These are phyloP conservation scores for Trichoderma sp. DNA, from an alignment of 2,329 filamentous ascomycete species.

Conservation along the genomic window DNA sequence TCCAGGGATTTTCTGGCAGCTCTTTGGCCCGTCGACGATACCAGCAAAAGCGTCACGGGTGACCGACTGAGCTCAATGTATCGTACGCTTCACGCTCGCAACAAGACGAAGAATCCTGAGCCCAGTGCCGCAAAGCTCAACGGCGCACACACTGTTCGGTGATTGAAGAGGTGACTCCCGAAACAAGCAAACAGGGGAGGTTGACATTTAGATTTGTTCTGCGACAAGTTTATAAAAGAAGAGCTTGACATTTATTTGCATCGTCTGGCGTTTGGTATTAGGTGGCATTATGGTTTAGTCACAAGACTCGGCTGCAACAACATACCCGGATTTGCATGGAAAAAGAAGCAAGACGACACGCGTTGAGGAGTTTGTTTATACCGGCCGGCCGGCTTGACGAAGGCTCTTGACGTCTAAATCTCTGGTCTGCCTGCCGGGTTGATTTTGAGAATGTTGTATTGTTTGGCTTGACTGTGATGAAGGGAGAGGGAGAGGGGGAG, in stretches of 20 bases:
- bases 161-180: neutral
- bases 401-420: neutral
- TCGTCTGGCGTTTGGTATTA: constrained; percentile 27
- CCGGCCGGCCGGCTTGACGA: constrained; percentile 19
- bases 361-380: constrained; percentile 24
- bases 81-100: constrained; percentile 37
- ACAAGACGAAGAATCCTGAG: constrained; percentile 30
- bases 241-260: constrained; percentile 27
- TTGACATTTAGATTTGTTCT: constrained; percentile 15
- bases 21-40: constrained; percentile 46
- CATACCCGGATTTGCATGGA: constrained; percentile 31
- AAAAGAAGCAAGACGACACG: constrained; percentile 20
- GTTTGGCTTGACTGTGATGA: constrained; percentile 4
- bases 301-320: constrained; percentile 26
- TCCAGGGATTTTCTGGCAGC: constrained; percentile 44
- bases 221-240: constrained; percentile 19
- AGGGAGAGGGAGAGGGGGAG: neutral
- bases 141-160: constrained; percentile 28
- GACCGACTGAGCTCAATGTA: constrained; percentile 45
- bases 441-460: constrained; percentile 7
- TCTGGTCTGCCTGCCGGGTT: constrained; percentile 1
- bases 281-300: constrained; percentile 24
- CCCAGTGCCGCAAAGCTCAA: constrained; percentile 32
- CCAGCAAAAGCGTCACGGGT: constrained; percentile 43
- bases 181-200: neutral